A percentile compares a stretch with the other conserved stretches of the same genome.
These are phyloP conservation scores for Calocybe cyanea DNA, from an alignment of 768 basidiomycete genomes.

Conservation along the genomic window DNA sequence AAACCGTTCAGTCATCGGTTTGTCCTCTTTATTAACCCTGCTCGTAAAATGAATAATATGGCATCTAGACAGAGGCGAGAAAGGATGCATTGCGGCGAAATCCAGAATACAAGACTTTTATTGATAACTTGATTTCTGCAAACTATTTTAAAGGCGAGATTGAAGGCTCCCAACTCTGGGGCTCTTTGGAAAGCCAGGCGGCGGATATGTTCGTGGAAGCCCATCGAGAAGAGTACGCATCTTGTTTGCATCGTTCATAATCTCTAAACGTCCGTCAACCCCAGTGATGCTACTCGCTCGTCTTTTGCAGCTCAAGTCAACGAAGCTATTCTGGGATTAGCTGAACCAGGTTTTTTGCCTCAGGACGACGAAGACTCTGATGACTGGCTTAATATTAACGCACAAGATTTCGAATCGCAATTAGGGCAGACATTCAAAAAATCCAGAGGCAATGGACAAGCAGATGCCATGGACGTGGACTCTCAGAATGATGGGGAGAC, in stretches of 20 bases:
- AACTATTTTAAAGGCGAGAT: slow-evolving; percentile 80
- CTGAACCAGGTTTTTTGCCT: neutral
- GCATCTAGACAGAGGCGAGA: slow-evolving; percentile 51
- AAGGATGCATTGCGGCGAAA: slow-evolving; percentile 68
- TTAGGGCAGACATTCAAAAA: slow-evolving; percentile 44
- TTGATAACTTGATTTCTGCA: slow-evolving; percentile 56
- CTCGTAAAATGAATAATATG: neutral
- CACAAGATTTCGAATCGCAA: slow-evolving; percentile 71
- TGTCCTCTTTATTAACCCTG: slow-evolving; percentile 17
- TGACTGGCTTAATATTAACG: slow-evolving; percentile 82
- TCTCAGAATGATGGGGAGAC: slow-evolving; percentile 18
- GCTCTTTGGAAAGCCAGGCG: slow-evolving; percentile 67
- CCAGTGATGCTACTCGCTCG: slow-evolving; percentile 56
- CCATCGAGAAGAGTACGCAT: slow-evolving; percentile 63
- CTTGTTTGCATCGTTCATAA: neutral
- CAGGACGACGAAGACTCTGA: slow-evolving; percentile 37
- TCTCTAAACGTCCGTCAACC: neutral
- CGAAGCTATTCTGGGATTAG: slow-evolving; percentile 43
- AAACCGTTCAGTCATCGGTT: slow-evolving; percentile 44
- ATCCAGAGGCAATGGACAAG: slow-evolving; percentile 11
- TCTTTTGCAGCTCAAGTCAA: slow-evolving; percentile 79
- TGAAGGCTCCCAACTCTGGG: slow-evolving; percentile 78
- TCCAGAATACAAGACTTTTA: slow-evolving; percentile 66
- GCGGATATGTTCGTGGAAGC: slow-evolving; percentile 59
- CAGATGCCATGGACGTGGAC: slow-evolving; percentile 50